Conservation (phyloP, 176 grass and related monocot genomes). For the Bonia amplexicaulis region DNA sequence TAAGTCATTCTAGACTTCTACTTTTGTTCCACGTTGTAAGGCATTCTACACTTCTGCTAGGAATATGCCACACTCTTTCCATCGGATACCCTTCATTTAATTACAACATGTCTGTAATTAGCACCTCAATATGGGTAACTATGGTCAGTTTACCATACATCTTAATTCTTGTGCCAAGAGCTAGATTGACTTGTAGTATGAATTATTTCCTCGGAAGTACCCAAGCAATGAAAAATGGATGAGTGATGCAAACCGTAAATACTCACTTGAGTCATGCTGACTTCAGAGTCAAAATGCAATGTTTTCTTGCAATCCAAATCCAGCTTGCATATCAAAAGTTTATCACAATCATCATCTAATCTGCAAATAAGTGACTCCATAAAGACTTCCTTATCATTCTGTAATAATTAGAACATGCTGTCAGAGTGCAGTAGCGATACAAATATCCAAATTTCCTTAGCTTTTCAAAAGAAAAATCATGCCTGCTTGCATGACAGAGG, state of each 20-base stretch:
- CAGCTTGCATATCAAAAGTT: conserved; percentile 83
- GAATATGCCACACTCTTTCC: neutral
- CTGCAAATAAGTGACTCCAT: conserved; percentile 98
- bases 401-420: conserved; percentile 28
- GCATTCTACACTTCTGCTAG: neutral
- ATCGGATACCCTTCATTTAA: neutral
- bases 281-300: conserved; percentile 85
- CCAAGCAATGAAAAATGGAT: neutral
- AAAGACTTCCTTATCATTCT: conserved; percentile 77
- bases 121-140: neutral
- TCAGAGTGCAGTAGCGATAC: conserved; percentile 14
- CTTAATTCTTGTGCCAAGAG: neutral
- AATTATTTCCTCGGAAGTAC: neutral
- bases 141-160: neutral
- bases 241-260: neutral
- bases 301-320: conserved; percentile 87
- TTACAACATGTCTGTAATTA: neutral
- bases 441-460: neutral
- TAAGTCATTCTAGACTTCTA: neutral
- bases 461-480: neutral
- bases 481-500: neutral
- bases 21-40: neutral
- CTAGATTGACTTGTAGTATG: neutral
- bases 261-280: conserved; percentile 41
- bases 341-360: conserved; percentile 73